These are phyloP conservation scores for Globisporangium okanoganense DNA, from an alignment of 352 stramenopile species.

Conservation along the genomic window DNA sequence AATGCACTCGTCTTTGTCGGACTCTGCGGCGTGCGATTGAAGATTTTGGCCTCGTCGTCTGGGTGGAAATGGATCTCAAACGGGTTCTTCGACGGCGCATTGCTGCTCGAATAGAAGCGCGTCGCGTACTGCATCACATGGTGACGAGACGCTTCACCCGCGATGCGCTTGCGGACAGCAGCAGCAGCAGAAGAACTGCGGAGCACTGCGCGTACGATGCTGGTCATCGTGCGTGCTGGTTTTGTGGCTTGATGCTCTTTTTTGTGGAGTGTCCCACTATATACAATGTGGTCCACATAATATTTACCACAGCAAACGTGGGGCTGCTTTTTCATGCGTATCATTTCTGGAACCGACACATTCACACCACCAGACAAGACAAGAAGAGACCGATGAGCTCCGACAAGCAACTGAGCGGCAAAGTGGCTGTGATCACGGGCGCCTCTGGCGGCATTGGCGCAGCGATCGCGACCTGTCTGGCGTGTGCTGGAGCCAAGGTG, in stretches of 20 bases:
- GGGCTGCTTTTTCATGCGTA: neutral
- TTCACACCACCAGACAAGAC: neutral
- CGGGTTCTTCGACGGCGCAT: constrained; percentile 21
- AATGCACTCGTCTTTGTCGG: neutral
- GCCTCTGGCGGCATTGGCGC: constrained; percentile 87
- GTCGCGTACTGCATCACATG: neutral
- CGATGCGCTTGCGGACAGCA: neutral
- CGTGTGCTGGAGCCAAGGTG: constrained; percentile 71
- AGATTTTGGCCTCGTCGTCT: constrained; percentile 10
- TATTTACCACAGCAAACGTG: neutral
- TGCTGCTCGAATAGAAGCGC: neutral
- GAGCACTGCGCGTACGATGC: neutral
- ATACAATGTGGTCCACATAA: neutral
- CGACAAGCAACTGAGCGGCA: constrained; percentile 43
- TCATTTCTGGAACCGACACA: neutral
- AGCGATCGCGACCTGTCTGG: constrained; percentile 73
- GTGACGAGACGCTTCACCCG: neutral
- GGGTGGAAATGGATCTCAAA: constrained; percentile 54
- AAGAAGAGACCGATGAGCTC: neutral
- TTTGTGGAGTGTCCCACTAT: neutral
- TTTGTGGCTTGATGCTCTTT: neutral
- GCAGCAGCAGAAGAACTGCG: neutral
- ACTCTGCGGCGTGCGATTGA: neutral
- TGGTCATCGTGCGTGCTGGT: neutral
- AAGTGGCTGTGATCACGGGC: constrained; percentile 87